Conservation (phyloP, 495 filamentous ascomycete species). For the Oidiodendron maius region DNA sequence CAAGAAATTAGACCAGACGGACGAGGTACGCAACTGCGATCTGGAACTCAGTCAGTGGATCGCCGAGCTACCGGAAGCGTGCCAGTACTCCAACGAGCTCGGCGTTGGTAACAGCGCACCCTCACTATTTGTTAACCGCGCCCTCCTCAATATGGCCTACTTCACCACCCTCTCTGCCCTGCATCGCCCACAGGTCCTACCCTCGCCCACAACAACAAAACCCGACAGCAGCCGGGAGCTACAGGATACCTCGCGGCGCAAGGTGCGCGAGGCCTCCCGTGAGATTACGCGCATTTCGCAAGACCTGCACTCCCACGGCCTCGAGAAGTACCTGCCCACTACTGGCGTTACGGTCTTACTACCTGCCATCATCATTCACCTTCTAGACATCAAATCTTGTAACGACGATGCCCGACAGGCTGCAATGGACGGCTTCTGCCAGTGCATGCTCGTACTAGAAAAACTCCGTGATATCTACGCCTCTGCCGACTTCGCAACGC, state of each 20-base stretch:
- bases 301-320: constrained; percentile 58
- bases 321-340: constrained; percentile 76
- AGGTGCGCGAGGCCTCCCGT: constrained; percentile 70
- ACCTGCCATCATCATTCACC: constrained; percentile 85
- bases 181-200: constrained; percentile 81
- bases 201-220: constrained; percentile 55
- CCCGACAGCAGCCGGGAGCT: constrained; percentile 49
- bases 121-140: constrained; percentile 63
- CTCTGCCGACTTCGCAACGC: constrained; percentile 78
- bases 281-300: constrained; percentile 77
- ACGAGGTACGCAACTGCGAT: constrained; percentile 68
- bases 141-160: constrained; percentile 83
- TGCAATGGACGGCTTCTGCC: constrained; percentile 69
- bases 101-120: constrained; percentile 24
- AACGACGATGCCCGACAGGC: constrained; percentile 59
- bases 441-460: constrained; percentile 81
- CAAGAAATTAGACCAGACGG: constrained; percentile 70
- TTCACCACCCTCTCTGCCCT: constrained; percentile 81
- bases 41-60: constrained; percentile 68
- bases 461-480: constrained; percentile 78
- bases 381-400: constrained; percentile 80
- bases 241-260: constrained; percentile 72
- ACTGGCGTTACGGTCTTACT: constrained; percentile 85
- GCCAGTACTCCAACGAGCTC: constrained; percentile 50
- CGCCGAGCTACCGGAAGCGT: constrained; percentile 59